Evolutionary conservation across 202 grass and related monocot species (phyloP).

Genomic region (Digitaria exilis): DNA sequence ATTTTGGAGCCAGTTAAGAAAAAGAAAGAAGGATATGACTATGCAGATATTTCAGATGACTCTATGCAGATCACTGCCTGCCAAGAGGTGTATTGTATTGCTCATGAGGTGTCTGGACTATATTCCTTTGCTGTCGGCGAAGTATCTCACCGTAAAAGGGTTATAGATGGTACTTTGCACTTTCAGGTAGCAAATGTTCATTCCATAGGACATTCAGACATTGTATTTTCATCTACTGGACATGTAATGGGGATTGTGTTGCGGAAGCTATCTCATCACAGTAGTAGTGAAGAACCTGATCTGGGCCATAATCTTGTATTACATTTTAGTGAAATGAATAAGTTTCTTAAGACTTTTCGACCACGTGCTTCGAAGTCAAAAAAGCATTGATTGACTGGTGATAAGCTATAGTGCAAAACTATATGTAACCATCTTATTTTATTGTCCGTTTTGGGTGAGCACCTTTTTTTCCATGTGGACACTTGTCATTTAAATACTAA

Average conservation of each 20-base stretch:
- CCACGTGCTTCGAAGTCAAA: not conserved
- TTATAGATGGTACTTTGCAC: not conserved
- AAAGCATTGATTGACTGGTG: not conserved
- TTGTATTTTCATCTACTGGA: not conserved
- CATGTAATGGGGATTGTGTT: not conserved
- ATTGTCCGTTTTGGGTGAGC: too few relatives aligned
- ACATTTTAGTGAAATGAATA: not conserved
- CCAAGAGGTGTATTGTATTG: not conserved
- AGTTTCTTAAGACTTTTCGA: not conserved
- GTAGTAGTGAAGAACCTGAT: not conserved
- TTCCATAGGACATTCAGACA: not conserved
- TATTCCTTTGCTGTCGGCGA: not conserved
- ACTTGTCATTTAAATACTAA: too few relatives aligned
- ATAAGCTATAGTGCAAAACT: not conserved
- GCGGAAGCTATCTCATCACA: not conserved
- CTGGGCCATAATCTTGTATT: not conserved
- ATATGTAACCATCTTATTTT: not conserved
- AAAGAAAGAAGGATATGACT: not conserved
- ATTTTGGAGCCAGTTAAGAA: not conserved
- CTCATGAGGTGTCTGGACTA: not conserved
- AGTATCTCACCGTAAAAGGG: not conserved
- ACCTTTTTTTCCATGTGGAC: too few relatives aligned
- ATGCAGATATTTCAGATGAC: not conserved
- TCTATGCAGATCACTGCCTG: not conserved
- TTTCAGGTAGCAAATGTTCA: not conserved